phyloP scores from a whole-genome alignment of 768 basidiomycete species.

The Macrolepiota albuminosa region DNA sequence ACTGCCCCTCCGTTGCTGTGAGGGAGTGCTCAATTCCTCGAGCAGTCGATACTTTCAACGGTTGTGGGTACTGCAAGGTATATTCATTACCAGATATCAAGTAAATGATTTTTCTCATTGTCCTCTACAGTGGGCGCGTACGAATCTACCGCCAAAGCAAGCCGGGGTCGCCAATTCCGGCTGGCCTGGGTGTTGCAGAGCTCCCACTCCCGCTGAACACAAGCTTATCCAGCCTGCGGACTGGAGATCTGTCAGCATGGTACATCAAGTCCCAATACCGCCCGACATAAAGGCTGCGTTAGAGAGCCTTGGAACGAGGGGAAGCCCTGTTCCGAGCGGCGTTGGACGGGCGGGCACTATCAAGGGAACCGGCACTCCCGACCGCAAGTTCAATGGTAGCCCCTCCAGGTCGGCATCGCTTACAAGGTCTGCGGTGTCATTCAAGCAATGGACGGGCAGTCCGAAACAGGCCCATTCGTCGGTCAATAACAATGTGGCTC shows the following conservation, averaged over 20 bases:
- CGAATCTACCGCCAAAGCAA: constrained; percentile 48
- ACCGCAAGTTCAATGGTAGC: constrained; percentile 42
- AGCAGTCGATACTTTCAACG: constrained; percentile 75
- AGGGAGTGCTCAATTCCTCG: constrained; percentile 12
- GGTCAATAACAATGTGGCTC: constrained; percentile 33
- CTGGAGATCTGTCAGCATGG: constrained; percentile 75
- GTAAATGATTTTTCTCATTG: constrained; percentile 17
- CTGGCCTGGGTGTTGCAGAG: constrained; percentile 89
- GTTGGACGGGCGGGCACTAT: constrained; percentile 23
- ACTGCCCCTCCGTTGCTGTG: constrained; percentile 12
- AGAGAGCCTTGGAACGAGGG: constrained; percentile 45
- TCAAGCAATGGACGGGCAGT: constrained; percentile 50
- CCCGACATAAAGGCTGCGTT: constrained; percentile 64
- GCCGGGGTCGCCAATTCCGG: constrained; percentile 65
- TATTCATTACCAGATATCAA: constrained; percentile 16
- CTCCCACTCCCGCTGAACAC: constrained; percentile 57
- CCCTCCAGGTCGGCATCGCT: constrained; percentile 32
- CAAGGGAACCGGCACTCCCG: constrained; percentile 28
- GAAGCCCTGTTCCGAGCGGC: constrained; percentile 25
- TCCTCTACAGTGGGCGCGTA: constrained; percentile 61
- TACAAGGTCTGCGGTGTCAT: constrained; percentile 26
- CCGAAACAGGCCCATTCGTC: constrained; percentile 41
- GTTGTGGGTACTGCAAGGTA: constrained; percentile 91
- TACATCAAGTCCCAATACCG: constrained; percentile 73
- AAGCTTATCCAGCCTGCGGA: constrained; percentile 65